phyloP scores from a whole-genome alignment of 768 basidiomycete genomes.

The Suillus placidus region DNA sequence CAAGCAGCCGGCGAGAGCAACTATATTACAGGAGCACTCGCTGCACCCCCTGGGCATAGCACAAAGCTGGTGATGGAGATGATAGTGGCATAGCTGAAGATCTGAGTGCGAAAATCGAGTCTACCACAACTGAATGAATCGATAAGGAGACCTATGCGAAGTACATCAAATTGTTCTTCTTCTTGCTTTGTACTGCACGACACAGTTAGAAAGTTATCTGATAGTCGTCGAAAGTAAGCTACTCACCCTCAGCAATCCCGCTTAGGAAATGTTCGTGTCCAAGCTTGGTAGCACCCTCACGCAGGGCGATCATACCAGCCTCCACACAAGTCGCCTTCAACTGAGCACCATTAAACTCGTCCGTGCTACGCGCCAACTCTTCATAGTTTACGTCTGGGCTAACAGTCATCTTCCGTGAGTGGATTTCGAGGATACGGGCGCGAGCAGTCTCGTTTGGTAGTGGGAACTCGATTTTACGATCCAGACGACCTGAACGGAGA shows the following conservation, averaged over 20 bases:
- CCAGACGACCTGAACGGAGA: constrained; percentile 96
- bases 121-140: constrained; percentile 3
- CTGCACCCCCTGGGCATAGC: not conserved
- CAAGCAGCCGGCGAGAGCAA: not conserved
- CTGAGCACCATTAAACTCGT: constrained; percentile 98
- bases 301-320: constrained; percentile 97
- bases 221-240: constrained; percentile 5
- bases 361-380: constrained; percentile 94
- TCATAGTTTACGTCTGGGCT: constrained; percentile 92
- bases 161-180: constrained; percentile 98
- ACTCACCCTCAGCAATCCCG: constrained; percentile 82
- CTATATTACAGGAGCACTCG: not conserved
- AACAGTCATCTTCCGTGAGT: constrained; percentile 94
- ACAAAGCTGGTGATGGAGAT: not conserved
- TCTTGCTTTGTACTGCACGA: constrained; percentile 92
- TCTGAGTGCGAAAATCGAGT: not conserved
- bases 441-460: constrained; percentile 96
- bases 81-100: not conserved
- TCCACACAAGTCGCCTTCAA: constrained; percentile 98
- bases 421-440: constrained; percentile 94
- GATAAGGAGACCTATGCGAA: constrained; percentile 60
- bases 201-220: constrained; percentile 19
- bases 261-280: constrained; percentile 96
- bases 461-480: constrained; percentile 98
- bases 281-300: constrained; percentile 88